Evolutionary conservation across 1,284 basidiomycete species (phyloP).

Genomic region (Irpex rosettiformis): DNA sequence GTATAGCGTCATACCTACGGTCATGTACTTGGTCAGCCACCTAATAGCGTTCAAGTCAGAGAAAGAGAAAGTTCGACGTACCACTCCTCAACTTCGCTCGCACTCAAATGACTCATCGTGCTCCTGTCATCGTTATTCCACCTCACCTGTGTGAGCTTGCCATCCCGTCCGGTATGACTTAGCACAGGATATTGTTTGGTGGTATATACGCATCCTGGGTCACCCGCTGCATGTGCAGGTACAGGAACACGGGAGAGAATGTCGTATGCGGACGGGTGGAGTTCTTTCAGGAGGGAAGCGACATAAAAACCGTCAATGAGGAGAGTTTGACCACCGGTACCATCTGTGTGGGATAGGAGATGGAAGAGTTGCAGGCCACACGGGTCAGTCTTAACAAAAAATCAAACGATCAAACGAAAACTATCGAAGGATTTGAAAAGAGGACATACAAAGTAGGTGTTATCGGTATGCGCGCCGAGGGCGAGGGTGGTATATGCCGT

Average conservation of each 20-base stretch:
- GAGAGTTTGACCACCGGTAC: constrained; percentile 82
- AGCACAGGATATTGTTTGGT: constrained; percentile 70
- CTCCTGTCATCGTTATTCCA: constrained; percentile 98
- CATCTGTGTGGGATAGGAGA: constrained; percentile 81
- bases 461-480: constrained; percentile 92
- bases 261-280: constrained; percentile 72
- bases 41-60: background rate
- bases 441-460: constrained; percentile 80
- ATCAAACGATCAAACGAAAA: background rate
- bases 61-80: constrained; percentile 30
- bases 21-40: constrained; percentile 1
- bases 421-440: background rate
- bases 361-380: constrained; percentile 96
- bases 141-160: constrained; percentile 71
- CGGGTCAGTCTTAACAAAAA: constrained; percentile 69
- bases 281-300: constrained; percentile 73
- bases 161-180: constrained; percentile 61
- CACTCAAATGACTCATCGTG: constrained; percentile 60
- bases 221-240: constrained; percentile 88
- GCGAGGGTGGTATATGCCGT: constrained; percentile 88
- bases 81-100: constrained; percentile 69
- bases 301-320: constrained; percentile 95
- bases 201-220: constrained; percentile 59
- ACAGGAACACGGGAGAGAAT: constrained; percentile 71
- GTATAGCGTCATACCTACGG: constrained; percentile 78